Conservation (phyloP, 139 green algal species). For the Nannochloris sp. region DNA sequence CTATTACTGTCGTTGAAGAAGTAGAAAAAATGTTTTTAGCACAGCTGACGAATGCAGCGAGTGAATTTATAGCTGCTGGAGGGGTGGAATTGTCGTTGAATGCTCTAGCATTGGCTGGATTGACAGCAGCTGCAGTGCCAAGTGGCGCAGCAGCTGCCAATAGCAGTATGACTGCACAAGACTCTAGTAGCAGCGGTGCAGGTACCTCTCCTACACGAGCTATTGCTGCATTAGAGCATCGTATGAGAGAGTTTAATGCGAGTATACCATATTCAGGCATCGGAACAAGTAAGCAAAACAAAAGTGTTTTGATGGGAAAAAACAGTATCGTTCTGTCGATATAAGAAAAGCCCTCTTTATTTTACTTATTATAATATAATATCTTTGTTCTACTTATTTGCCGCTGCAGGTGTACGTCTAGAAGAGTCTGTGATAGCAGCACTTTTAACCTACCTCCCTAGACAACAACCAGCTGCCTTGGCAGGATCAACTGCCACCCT, state of each 20-base stretch:
- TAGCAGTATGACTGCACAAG: neutral
- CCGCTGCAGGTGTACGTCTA: constrained; percentile 6
- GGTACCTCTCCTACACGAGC: neutral
- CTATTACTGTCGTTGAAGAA: constrained; percentile 40
- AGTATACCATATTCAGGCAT: constrained; percentile 66
- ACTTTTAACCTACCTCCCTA: constrained; percentile 48
- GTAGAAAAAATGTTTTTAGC: constrained; percentile 51
- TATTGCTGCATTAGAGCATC: constrained; percentile 38
- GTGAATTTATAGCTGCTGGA: constrained; percentile 19
- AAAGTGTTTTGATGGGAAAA: neutral
- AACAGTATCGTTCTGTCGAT: too few species aligned
- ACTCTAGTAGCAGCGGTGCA: neutral
- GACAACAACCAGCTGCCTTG: too few species aligned
- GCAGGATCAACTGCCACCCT: too few species aligned
- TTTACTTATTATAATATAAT: neutral
- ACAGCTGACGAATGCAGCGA: constrained; percentile 19
- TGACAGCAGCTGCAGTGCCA: neutral
- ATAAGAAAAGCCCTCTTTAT: too few species aligned
- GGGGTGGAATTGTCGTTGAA: constrained; percentile 2
- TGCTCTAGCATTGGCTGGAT: constrained; percentile 13
- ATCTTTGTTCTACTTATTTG: neutral
- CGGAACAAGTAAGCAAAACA: neutral
- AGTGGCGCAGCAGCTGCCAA: neutral
- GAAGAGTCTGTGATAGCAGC: constrained; percentile 23
- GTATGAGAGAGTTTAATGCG: constrained; percentile 72